phyloP scores from a whole-genome alignment of 2,329 filamentous ascomycete species.

The Apiospora marii region DNA sequence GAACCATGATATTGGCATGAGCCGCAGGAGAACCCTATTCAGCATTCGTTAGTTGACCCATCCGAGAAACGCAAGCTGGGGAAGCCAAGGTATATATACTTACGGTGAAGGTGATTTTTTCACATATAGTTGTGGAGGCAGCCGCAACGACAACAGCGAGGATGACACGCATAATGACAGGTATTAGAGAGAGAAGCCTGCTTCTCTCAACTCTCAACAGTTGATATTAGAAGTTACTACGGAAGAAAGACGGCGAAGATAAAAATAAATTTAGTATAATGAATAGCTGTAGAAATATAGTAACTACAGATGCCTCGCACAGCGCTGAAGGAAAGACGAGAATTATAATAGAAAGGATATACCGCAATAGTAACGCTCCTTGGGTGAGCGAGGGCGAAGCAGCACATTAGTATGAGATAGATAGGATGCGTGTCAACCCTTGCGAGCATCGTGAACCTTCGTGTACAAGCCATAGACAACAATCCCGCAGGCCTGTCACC shows the following conservation, averaged over 20 bases:
- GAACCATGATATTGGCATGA: slow-evolving; percentile 29
- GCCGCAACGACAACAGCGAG: slow-evolving; percentile 25
- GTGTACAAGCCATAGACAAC: neutral
- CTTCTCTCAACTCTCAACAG: neutral
- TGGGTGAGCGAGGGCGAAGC: neutral
- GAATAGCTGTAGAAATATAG: neutral
- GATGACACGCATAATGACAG: slow-evolving; percentile 29
- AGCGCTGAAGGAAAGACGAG: neutral
- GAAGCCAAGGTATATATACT: neutral
- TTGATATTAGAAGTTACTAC: neutral
- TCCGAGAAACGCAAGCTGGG: too few species aligned
- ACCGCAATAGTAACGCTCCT: neutral
- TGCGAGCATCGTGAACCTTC: slow-evolving; percentile 1
- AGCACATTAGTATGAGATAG: slow-evolving; percentile 3
- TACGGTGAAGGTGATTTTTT: slow-evolving; percentile 27
- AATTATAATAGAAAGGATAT: neutral
- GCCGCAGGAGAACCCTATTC: slow-evolving; percentile 29
- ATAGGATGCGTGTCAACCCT: neutral
- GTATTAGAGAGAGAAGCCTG: slow-evolving; percentile 25
- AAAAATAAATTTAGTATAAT: neutral
- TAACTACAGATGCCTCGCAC: neutral
- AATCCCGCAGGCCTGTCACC: neutral
- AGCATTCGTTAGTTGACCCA: slow-evolving; percentile 9
- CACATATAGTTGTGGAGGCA: slow-evolving; percentile 26
- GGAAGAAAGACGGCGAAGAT: slow-evolving; percentile 11